Evolutionary conservation across 164 flowering plant species (phyloP).

Genomic region (Brasenia schreberi): DNA sequence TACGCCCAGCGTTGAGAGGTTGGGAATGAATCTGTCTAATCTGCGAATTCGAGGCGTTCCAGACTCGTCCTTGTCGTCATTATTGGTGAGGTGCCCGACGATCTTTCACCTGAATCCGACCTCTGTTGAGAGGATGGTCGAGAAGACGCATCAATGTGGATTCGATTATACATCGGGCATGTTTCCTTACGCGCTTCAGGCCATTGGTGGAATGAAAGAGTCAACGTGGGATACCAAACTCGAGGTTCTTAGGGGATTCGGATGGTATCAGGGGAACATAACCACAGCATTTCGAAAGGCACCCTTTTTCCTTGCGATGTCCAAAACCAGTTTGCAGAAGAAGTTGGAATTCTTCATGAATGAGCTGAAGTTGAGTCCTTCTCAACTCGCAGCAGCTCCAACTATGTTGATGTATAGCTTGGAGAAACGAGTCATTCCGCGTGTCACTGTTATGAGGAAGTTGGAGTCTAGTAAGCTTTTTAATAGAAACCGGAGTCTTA

Average conservation of each 20-base stretch:
- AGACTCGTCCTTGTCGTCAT: neutral
- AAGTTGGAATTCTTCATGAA: slow-evolving; percentile 9
- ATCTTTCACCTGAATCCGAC: neutral
- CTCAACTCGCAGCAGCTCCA: neutral
- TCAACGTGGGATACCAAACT: slow-evolving; percentile 3
- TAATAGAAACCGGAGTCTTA: neutral
- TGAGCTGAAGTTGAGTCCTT: slow-evolving; percentile 1
- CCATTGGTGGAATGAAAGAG: neutral
- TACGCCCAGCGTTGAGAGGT: too few species aligned
- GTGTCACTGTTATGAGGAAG: slow-evolving; percentile 2
- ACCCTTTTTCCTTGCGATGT: slow-evolving; percentile 4
- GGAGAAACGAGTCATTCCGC: slow-evolving; percentile 4
- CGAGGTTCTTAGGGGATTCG: slow-evolving; percentile 4
- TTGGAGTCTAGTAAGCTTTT: slow-evolving; percentile 2
- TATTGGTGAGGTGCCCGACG: slow-evolving; percentile 1
- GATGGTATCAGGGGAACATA: slow-evolving; percentile 8
- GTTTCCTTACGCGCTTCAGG: slow-evolving; percentile 4
- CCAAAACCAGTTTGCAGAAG: slow-evolving; percentile 5
- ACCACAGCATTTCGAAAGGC: slow-evolving; percentile 6
- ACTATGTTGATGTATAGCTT: slow-evolving; percentile 4
- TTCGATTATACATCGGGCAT: slow-evolving; percentile 1
- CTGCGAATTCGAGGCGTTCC: neutral
- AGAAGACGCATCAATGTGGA: slow-evolving; percentile 3
- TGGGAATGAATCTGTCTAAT: neutral
- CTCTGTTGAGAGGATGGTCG: neutral